These are phyloP conservation scores for Fragaria nilgerrensis DNA, from an alignment of 306 rosid genomes.

Conservation along the genomic window DNA sequence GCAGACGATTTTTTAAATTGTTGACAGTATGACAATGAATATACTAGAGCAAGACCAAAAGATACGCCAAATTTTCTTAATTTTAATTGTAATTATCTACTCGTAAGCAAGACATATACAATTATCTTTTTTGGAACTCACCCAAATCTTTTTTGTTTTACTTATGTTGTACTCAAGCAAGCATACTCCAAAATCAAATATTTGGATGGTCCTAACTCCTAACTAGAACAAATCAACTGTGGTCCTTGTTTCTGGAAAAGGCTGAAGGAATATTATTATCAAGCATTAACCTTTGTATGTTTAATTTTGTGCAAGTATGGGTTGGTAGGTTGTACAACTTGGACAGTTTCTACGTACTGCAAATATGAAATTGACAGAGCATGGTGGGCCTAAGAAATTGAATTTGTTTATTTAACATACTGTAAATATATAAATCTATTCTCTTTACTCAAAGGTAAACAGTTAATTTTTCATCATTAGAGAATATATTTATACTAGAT, in stretches of 20 bases:
- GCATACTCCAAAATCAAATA: neutral
- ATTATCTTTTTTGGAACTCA: too few species aligned
- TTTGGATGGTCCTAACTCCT: neutral
- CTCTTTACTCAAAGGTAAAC: too few species aligned
- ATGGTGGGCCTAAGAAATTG: too few species aligned
- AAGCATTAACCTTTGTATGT: neutral
- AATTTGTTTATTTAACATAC: too few species aligned
- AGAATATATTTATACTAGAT: too few species aligned
- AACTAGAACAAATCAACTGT: neutral
- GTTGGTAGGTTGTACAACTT: neutral
- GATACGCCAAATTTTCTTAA: too few species aligned
- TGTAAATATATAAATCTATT: too few species aligned
- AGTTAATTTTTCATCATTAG: too few species aligned
- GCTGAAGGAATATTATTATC: neutral
- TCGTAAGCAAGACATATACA: too few species aligned
- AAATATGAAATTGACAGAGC: too few species aligned
- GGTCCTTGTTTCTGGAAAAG: conserved; percentile 20
- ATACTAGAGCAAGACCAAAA: neutral
- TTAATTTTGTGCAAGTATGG: neutral
- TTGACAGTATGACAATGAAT: neutral
- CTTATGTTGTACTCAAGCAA: neutral
- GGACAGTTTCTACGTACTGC: neutral
- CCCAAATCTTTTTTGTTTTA: too few species aligned
- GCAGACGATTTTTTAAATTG: neutral
- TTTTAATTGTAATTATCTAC: too few species aligned